phyloP scores from a whole-genome alignment of 2,329 filamentous ascomycete species.

The Pseudopyrenochaeta lycopersici region DNA sequence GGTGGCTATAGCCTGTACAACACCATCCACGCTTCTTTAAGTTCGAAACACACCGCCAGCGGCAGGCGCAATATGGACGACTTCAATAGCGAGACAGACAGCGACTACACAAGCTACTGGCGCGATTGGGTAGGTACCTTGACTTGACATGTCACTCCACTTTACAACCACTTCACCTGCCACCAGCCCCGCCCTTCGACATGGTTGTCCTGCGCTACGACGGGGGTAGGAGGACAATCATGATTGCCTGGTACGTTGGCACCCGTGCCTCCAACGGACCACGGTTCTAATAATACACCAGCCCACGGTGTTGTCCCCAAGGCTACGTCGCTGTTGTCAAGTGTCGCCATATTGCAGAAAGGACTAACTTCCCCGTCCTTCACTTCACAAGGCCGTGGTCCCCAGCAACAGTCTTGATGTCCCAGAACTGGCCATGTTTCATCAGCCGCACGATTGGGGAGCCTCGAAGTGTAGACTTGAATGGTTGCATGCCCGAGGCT shows the following conservation, averaged over 20 bases:
- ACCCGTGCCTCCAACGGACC: neutral
- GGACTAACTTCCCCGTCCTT: conserved; percentile 1
- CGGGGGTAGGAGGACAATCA: neutral
- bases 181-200: neutral
- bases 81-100: conserved; percentile 96
- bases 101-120: conserved; percentile 99
- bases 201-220: conserved; percentile 1
- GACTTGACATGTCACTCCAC: conserved; percentile 7
- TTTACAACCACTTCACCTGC: neutral
- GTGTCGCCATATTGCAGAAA: conserved; percentile 7
- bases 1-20: conserved; percentile 16
- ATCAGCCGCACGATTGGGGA: neutral
- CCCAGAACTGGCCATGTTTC: neutral
- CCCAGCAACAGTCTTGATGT: neutral
- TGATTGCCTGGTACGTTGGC: conserved; percentile 11
- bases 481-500: neutral
- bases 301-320: conserved; percentile 5
- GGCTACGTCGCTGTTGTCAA: conserved; percentile 10
- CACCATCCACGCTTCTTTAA: neutral
- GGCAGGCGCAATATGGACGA: conserved; percentile 77
- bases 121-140: conserved; percentile 87
- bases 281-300: conserved; percentile 10
- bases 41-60: conserved; percentile 1
- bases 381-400: conserved; percentile 6
- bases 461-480: conserved; percentile 7